phyloP scores from a whole-genome alignment of 106 monocot species.

The Phalaenopsis aphrodite region DNA sequence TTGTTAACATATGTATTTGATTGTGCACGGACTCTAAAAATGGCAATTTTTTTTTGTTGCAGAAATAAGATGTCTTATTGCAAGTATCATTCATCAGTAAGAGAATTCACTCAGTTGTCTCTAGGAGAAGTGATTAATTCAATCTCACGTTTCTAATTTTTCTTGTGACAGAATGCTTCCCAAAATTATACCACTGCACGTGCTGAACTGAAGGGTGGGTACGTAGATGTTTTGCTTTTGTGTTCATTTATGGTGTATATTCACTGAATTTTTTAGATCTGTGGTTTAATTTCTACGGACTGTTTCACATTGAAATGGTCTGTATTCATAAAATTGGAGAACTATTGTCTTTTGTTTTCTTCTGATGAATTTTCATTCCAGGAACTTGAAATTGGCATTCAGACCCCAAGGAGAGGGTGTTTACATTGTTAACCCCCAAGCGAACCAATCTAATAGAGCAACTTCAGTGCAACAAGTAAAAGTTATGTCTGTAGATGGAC shows the following conservation, averaged over 20 bases:
- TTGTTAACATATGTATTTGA: neutral
- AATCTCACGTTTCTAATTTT: neutral
- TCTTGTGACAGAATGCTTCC: slow-evolving; percentile 38
- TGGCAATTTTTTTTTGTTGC: slow-evolving; percentile 25
- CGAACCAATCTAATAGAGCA: slow-evolving; percentile 20
- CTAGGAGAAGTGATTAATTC: neutral
- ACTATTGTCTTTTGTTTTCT: neutral
- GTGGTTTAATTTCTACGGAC: neutral
- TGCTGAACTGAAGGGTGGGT: slow-evolving; percentile 94
- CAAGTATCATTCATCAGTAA: slow-evolving; percentile 79
- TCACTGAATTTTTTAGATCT: neutral
- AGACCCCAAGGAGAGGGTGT: slow-evolving; percentile 57
- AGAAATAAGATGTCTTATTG: slow-evolving; percentile 62
- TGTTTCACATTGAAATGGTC: neutral
- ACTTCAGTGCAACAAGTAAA: slow-evolving; percentile 45
- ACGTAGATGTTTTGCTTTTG: slow-evolving; percentile 17
- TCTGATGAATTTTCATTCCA: slow-evolving; percentile 20
- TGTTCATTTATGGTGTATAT: neutral
- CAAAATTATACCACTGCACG: slow-evolving; percentile 60
- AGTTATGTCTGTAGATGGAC: slow-evolving; percentile 80
- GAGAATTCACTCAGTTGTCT: slow-evolving; percentile 8
- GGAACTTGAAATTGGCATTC: slow-evolving; percentile 56
- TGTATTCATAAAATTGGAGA: slow-evolving; percentile 3
- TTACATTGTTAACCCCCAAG: slow-evolving; percentile 65
- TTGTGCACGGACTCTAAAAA: slow-evolving; percentile 3